phyloP scores from a whole-genome alignment of 306 rosid genomes.

The Nissolia schottii region DNA sequence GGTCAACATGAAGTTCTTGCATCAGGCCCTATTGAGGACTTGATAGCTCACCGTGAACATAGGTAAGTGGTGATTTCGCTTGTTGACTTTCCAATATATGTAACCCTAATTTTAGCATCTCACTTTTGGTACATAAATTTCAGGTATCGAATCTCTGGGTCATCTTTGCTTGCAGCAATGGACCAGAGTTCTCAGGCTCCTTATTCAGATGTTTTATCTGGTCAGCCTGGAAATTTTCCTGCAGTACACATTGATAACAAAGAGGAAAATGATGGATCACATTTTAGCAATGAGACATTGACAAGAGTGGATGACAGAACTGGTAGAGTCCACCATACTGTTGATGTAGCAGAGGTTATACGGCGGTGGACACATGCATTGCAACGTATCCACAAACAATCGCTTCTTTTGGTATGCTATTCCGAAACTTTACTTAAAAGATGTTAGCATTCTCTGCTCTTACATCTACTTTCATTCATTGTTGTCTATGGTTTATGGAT shows the following conservation, averaged over 20 bases:
- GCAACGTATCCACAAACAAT: conserved; percentile 97
- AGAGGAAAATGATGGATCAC: conserved; percentile 64
- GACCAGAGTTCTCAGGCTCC: conserved; percentile 97
- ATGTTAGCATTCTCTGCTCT: not conserved
- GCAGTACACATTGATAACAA: conserved; percentile 48
- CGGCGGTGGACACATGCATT: conserved; percentile 99
- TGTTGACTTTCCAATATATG: conserved; percentile 7
- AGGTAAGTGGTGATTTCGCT: conserved; percentile 52
- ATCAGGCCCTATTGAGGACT: conserved; percentile 97
- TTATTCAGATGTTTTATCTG: conserved; percentile 56
- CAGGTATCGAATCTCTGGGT: conserved; percentile 98
- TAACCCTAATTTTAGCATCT: conserved; percentile 16
- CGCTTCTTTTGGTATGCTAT: conserved; percentile 79
- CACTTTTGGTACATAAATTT: conserved; percentile 27
- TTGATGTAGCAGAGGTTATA: conserved; percentile 94
- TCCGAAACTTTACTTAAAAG: conserved; percentile 9
- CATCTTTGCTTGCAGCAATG: conserved; percentile 98
- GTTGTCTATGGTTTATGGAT: not conserved
- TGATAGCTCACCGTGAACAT: conserved; percentile 96
- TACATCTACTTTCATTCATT: not conserved
- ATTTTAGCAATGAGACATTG: conserved; percentile 49
- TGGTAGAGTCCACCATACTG: conserved; percentile 76
- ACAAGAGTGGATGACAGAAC: conserved; percentile 74
- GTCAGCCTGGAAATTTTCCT: conserved; percentile 51
- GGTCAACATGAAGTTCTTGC: conserved; percentile 99